Base-by-base conservation (phyloP, 176 grass and related monocot genomes). In the Avena insularis region DNA sequence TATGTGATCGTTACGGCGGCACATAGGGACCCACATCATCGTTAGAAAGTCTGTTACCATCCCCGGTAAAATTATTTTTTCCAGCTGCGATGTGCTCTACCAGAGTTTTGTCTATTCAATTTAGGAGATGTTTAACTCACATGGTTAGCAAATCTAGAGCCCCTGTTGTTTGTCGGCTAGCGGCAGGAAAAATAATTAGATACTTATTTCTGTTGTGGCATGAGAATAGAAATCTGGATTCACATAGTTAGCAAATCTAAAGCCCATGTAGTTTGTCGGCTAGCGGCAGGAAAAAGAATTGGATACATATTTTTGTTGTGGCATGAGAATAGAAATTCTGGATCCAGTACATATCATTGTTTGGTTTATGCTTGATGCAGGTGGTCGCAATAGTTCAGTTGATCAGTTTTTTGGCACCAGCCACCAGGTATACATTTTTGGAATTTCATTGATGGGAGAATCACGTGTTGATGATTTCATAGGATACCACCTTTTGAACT, bases 331-430 rank as follows among this genome's bases (percentile, higher is more conserved):
- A 29, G 61, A 64, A 13, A 64, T 64, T 4, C 33, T 64, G 1
- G 1, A 12, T 64, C 29, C 23, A 45, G 43, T 45, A 45, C 43
- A 45, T 7, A 45, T 45, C 43, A 7, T 45, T 7, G 43, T 45
- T 45, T 45, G 5, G 8, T 71, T 71, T 19, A 71, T 43, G 38
- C 68, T 71, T 71, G 68, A 40, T 71, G 68, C 38, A 71, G 68
- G 68, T 71, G 15, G 31, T 40, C 3, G 3, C 16, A 70, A 70
- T 40, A 16, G 9, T 70, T 70, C 15, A 70, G 16, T 68, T 40
- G 66, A 64, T 8, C 43, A 45, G 66, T 19, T 40, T 70, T 12
- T 57, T 8, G 16, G 15, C 66, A 40, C 12, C 65, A 17, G 15
- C 65, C 14, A 19, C 14, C 16, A 40, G 7, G 47, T 49, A 49